Base-by-base conservation (phyloP, 108 stramenopile genomes). In the Conticribra weissflogii region DNA sequence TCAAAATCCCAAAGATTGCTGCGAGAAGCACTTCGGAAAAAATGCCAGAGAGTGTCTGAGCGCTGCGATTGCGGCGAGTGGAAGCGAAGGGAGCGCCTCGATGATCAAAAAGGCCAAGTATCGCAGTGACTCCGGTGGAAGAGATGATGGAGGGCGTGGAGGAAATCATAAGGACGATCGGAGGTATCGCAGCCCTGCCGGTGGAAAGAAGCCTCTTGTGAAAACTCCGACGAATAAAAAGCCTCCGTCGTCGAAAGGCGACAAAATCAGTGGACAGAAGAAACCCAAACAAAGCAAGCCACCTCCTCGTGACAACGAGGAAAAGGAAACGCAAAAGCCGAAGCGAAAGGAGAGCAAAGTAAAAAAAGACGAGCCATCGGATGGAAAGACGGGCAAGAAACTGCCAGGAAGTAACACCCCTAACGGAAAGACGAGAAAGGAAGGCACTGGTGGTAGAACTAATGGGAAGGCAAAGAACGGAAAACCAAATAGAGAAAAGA, bases 1-100 rank as follows among this genome's bases (percentile, higher is more conserved):
- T 31, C 63, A 44, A 41, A 59, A 63, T 5, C 56, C 68, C 3
- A n/a, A 59, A 59, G 68, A 58, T 44, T 77, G 76, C 55, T 77
- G 76, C 46, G 24, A 59, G 16, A 5, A 2, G 15, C 76, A 77
- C 41, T 77, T 77, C 47, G 68, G 68, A 0, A 50, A 70, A 9
- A 63, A 50, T 41, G 21, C 61, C 3, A 58, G 54, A 2, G 17
- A 59, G 3, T 70, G 69, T 25, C 19, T 59, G 3, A 51, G 52
- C 18, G 31, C 44, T 21, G 0, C 46, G 14, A 29, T 48, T 41
- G 5, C 36, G 36, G 36, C 36, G 36, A 41, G 12, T 12, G 36
- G 12, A 41, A 41, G 12, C 36, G 12, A 41, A 9, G 36, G 36
- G 8, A 12, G 12, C 5, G 36, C 36, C 5, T 12, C 36, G 12